Evolutionary conservation across 1,284 basidiomycete species (phyloP).

Genomic region (Leucoagaricus sp.): DNA sequence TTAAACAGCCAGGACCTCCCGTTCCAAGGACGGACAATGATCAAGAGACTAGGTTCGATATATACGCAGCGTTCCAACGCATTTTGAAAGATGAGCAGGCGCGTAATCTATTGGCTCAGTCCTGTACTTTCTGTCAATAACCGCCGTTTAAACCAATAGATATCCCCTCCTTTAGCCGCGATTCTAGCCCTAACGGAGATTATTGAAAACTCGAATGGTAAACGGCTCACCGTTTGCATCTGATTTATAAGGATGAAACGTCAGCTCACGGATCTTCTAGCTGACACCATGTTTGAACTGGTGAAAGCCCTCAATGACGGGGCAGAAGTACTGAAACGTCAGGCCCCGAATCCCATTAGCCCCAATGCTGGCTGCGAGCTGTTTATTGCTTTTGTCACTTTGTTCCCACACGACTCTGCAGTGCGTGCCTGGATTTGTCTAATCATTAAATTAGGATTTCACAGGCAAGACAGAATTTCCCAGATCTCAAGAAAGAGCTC

Average conservation of each 20-base stretch:
- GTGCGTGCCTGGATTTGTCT: conserved; percentile 43
- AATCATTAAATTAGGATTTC: not conserved
- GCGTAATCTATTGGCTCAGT: conserved; percentile 20
- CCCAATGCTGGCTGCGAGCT: conserved; percentile 89
- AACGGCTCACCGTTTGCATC: conserved; percentile 24
- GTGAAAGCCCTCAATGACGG: conserved; percentile 81
- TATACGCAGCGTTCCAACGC: conserved; percentile 55
- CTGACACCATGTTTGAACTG: conserved; percentile 90
- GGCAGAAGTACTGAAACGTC: conserved; percentile 64
- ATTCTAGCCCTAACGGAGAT: conserved; percentile 82
- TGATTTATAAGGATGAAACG: too few species aligned
- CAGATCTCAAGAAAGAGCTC: conserved; percentile 80
- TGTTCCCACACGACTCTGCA: conserved; percentile 80
- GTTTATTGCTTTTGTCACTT: conserved; percentile 86
- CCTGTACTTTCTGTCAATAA: too few species aligned
- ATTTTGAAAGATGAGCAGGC: conserved; percentile 63
- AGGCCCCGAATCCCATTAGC: conserved; percentile 79
- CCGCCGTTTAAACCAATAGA: conserved; percentile 40
- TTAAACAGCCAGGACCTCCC: not conserved
- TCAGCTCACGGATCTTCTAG: conserved; percentile 37
- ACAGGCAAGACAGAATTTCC: conserved; percentile 61
- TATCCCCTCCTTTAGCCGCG: conserved; percentile 87
- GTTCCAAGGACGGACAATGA: not conserved
- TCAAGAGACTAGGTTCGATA: conserved; percentile 44
- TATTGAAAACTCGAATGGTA: conserved; percentile 73